phyloP scores from a whole-genome alignment of 768 basidiomycete genomes.

The Leccinum variicolor region DNA sequence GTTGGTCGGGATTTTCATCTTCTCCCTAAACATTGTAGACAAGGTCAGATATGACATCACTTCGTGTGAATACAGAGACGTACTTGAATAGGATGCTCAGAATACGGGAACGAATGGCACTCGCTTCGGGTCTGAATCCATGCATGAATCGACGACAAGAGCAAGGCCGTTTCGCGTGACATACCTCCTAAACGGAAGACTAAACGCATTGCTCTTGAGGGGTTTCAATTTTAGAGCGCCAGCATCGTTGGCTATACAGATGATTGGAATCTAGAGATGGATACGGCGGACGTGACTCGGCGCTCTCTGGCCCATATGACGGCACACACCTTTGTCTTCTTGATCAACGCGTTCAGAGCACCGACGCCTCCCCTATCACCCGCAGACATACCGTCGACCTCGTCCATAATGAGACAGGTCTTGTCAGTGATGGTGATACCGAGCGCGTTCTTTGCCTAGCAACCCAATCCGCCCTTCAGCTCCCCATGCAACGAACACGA shows the following conservation, averaged over 20 bases:
- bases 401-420: conserved; percentile 96
- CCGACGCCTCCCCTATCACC: conserved; percentile 97
- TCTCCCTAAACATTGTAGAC: conserved; percentile 55
- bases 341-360: conserved; percentile 87
- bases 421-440: conserved; percentile 75
- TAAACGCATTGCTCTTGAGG: conserved; percentile 65
- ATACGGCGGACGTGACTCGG: neutral
- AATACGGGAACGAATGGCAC: conserved; percentile 78
- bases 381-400: conserved; percentile 98
- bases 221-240: conserved; percentile 91
- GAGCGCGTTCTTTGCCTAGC: conserved; percentile 56
- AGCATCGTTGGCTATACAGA: conserved; percentile 94
- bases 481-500: neutral
- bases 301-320: too few species aligned
- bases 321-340: conserved; percentile 74
- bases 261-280: conserved; percentile 77
- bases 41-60: neutral
- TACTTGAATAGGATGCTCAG: conserved; percentile 88
- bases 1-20: conserved; percentile 86
- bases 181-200: conserved; percentile 75
- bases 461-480: neutral
- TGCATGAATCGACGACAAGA: neutral
- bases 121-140: conserved; percentile 64
- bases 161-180: conserved; percentile 12
- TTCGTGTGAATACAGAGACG: conserved; percentile 16